Evolutionary conservation across 2,329 filamentous ascomycete genomes (phyloP), one percentile per base, ranked within the genome.

Genomic region (Plectosphaerella sp.): DNA sequence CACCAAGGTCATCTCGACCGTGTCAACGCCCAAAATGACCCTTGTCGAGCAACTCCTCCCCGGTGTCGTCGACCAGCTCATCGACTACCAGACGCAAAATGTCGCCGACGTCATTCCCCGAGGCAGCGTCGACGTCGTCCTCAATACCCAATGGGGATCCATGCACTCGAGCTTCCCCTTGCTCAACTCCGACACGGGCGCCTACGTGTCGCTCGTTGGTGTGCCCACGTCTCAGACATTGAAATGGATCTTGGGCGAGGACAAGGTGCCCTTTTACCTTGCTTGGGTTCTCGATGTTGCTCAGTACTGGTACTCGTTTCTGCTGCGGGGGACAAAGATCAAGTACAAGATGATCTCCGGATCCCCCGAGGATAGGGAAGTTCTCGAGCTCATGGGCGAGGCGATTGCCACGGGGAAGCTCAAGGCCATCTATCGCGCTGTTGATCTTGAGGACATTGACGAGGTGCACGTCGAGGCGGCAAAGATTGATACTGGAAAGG

Each of bases 1-100:
- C 1, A 61, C 61, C 0, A 71, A 66, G 46, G 65, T 82, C 50
- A 74, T 83, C 45, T 70, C 77, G 0, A 80, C 78, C 0, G 76
- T 77, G 0, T 82, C 78, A 4, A 80, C 78, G 20, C 54, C 69
- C 10, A 83, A 83, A 61, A 52, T 83, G 33, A 54, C 64, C 1
- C 65, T 74, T 20, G 73, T 80, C 0, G 68, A 72, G 42, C 57
- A 70, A 52, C 57, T 66, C 35, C 61, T 77, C 0, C 68, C 72
- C 0, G 74, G 72, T 0, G 63, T 75, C 6, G 72, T 79, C 2
- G 77, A 79, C 60, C 67, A 77, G 55, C 61, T 81, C 24, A 65
- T 80, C 53, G 78, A 82, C 59, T 83, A 83, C 62, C 72, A 67
- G 51, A 72, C 63, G 43, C 60, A 69, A 33, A 63, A 72, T 5